phyloP scores from a whole-genome alignment of 192 early-diverging fungal genomes.

The Funneliformis mosseae region DNA sequence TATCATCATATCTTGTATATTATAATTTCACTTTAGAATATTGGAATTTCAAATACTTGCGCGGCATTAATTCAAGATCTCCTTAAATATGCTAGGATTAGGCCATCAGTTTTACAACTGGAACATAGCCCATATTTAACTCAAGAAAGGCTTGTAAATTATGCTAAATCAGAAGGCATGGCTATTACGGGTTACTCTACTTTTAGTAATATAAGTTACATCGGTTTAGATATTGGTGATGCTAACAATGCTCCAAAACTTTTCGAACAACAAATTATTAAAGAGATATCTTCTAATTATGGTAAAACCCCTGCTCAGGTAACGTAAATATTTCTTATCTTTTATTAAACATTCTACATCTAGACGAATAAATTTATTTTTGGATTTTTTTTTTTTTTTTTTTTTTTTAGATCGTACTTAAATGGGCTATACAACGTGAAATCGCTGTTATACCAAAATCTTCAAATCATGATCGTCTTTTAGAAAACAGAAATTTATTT shows the following conservation, averaged over 20 bases:
- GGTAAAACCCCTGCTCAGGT: conserved; percentile 62
- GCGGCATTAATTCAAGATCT: conserved; percentile 57
- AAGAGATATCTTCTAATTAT: conserved; percentile 55
- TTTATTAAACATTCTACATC: not conserved
- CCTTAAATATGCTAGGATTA: conserved; percentile 57
- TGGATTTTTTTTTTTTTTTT: not conserved
- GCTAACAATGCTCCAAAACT: conserved; percentile 43
- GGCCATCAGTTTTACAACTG: conserved; percentile 74
- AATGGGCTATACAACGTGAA: conserved; percentile 67
- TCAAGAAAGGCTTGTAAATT: conserved; percentile 64
- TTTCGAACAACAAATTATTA: conserved; percentile 53
- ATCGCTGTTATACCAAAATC: conserved; percentile 74
- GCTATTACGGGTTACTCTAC: conserved; percentile 75
- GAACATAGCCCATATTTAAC: conserved; percentile 78
- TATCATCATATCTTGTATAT: too few relatives aligned
- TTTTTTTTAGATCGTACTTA: conserved; percentile 43
- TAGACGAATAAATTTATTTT: not conserved
- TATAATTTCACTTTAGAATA: conserved; percentile 35
- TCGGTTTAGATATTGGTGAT: conserved; percentile 33
- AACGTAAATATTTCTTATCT: not conserved
- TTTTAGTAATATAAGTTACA: conserved; percentile 59
- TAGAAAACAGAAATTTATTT: conserved; percentile 57
- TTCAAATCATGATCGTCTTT: conserved; percentile 52
- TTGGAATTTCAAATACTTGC: conserved; percentile 76
- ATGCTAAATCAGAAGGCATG: conserved; percentile 57